These are phyloP conservation scores for Debaryomyces fabryi DNA, from an alignment of 1,139 yeast genomes.

Conservation along the genomic window DNA sequence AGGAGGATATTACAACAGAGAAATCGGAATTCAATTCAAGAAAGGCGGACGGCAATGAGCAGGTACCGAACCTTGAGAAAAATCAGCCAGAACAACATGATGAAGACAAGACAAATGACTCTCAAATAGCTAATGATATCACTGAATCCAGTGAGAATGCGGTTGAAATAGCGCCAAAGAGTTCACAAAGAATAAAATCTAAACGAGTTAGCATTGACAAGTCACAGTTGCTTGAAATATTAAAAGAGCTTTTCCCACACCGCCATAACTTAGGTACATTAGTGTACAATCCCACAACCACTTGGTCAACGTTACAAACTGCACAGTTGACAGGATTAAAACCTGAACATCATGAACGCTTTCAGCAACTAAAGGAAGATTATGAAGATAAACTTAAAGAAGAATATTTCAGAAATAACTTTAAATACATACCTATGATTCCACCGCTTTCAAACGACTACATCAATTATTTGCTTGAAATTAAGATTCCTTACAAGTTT, in stretches of 20 bases:
- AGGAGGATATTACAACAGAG: neutral
- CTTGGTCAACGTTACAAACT: slow-evolving; percentile 46
- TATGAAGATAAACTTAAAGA: slow-evolving; percentile 30
- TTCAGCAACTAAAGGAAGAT: slow-evolving; percentile 32
- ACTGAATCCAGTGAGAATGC: neutral
- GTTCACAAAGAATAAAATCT: slow-evolving; percentile 9
- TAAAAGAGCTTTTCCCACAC: slow-evolving; percentile 47
- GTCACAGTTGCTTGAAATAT: slow-evolving; percentile 46
- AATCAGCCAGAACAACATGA: neutral
- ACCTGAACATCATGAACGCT: slow-evolving; percentile 35
- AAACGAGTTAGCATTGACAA: slow-evolving; percentile 37
- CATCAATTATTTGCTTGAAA: slow-evolving; percentile 62
- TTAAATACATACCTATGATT: slow-evolving; percentile 41
- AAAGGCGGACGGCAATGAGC: slow-evolving; percentile 4
- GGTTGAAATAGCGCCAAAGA: slow-evolving; percentile 8
- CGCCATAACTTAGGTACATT: slow-evolving; percentile 62
- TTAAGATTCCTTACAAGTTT: slow-evolving; percentile 59
- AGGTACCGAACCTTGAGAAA: slow-evolving; percentile 2
- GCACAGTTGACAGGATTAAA: slow-evolving; percentile 39
- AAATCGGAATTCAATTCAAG: neutral
- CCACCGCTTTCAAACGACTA: slow-evolving; percentile 55
- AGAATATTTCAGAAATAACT: slow-evolving; percentile 15
- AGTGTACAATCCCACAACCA: slow-evolving; percentile 59
- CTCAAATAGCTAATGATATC: neutral
- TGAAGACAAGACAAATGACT: neutral